Base-by-base conservation (phyloP, 1,284 basidiomycete genomes). In the Sporisorium sorghi region DNA sequence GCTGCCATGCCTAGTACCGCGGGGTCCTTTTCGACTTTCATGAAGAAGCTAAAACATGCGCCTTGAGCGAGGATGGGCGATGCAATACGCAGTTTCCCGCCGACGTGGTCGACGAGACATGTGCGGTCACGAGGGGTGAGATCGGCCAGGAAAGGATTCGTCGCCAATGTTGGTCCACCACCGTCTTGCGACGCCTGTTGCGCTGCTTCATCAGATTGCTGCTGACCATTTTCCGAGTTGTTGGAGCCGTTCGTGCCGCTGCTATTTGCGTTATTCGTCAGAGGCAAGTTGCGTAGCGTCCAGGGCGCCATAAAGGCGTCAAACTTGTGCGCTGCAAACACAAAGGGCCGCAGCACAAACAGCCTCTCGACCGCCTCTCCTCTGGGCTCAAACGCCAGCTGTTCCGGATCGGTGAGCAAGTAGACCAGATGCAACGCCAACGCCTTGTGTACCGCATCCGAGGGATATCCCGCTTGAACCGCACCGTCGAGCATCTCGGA, bases 301-400 rank as follows among this genome's bases (percentile, higher is more conserved):
- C 87, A 88, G 0, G 88, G 87, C 0, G 86, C 87, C 68, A 85
- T 85, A 73, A 84, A 88, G 5, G 86, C 78, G 54, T 87, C 87
- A 73, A 87, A 88, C 76, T 86, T 86, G 77, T 87, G 87, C 0
- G 87, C 86, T 0, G 87, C 87, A 74, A 88, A 88, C 19, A 88
- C 87, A 56, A 87, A 88, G 1, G 87, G 87, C 42, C 87, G 85
- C 7, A 88, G 80, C 23, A 87, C 84, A 61, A 87, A 88, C 60
- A 87, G 85, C 72, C 86, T 86, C 66, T 87, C 86, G 57, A 87
- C 87, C n/a, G 86, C 83, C 53, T 87, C 86, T 14, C 83, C 80
- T 2, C 78, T 62, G 0, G 79, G 85, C 32, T 86, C 85, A 23
- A 83, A 82, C 6, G 65, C 74, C 14, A 82, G 60, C 48, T 68